Evolutionary conservation across 2,329 filamentous ascomycete genomes (phyloP), one percentile per base, ranked within the genome.

Genomic region (Penicillium sp.): DNA sequence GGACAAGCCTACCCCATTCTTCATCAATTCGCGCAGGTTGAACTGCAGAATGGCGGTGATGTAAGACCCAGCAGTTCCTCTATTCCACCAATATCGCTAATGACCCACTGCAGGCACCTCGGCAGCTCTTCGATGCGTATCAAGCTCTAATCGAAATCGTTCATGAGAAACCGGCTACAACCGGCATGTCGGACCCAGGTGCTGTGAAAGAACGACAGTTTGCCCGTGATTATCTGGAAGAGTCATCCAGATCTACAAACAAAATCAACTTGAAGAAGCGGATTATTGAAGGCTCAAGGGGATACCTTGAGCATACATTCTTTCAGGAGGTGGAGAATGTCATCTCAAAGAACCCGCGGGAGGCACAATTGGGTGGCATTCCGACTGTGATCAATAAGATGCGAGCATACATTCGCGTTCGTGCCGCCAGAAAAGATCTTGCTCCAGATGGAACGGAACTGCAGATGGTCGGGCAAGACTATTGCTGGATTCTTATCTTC

Each of bases 401-500:
- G 64, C 89, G 89, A 64, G 93, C 89, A 6, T 98, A 92, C 65
- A 89, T 98, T 59, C 84, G 91, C 42, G 79, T 96, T 50, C 84
- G 88, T 53, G 81, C 85, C 37, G 80, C 82, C 1, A 83, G 89
- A 51, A 95, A 91, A 70, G 89, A 95, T 64, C 80, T 97, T 38
- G 88, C 87, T 1, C 83, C 86, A 2, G 88, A 95, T 65, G 88
- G 86, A 54, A 82, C 85, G 4, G 84, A 92, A 57, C 77, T 96
- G 41, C 89, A 95, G 69, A 82, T 84, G 67, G 80, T 91, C 42
- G 83, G 84, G 37, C 83, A 87, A 44, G 91, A 95, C 66, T 93
- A 87, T 63, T 87, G 91, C 56, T 98, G 93, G 93, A 90, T 91
- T 38, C 80, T 96, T 43, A 84, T 98, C 39, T 98, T 95, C 74